Percentiles rank a stretch among this genome's conserved stretches.
Conservation (phyloP, 176 grass and related monocot species). For the Aegilops sharonensis region DNA sequence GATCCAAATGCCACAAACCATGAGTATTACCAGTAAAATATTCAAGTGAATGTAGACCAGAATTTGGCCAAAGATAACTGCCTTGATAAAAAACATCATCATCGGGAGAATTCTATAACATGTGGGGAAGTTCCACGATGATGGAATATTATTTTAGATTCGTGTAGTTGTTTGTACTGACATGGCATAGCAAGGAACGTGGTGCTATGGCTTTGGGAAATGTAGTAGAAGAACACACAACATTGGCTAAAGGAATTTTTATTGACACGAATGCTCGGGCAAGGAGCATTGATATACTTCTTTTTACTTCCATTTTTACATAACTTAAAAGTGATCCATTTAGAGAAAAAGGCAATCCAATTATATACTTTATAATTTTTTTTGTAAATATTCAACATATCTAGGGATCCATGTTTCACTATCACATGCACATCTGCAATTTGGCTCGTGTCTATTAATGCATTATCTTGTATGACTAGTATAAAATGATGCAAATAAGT, state of each 20-base stretch:
- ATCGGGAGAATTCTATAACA: too few relatives aligned
- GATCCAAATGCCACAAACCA: conserved; percentile 17
- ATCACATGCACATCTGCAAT: neutral
- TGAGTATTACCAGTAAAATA: neutral
- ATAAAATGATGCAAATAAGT: too few relatives aligned
- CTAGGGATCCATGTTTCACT: neutral
- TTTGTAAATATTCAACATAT: neutral
- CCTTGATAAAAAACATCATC: too few relatives aligned
- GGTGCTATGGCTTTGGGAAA: neutral
- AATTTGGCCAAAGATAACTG: neutral
- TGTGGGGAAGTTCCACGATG: too few relatives aligned
- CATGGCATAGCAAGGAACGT: neutral
- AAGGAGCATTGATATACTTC: neutral
- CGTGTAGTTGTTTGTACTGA: too few relatives aligned
- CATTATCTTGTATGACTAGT: too few relatives aligned
- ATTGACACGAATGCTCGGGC: neutral
- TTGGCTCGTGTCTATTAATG: too few relatives aligned
- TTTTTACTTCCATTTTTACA: neutral
- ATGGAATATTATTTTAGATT: too few relatives aligned
- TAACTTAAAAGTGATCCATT: neutral
- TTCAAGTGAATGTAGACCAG: neutral
- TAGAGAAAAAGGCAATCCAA: neutral
- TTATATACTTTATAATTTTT: too few relatives aligned
- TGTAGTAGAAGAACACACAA: neutral
- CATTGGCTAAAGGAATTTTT: neutral